Evolutionary conservation across 805 yeast genomes (phyloP), one percentile per base, ranked within the genome.

Genomic region (Yamadazyma phyllophila): DNA sequence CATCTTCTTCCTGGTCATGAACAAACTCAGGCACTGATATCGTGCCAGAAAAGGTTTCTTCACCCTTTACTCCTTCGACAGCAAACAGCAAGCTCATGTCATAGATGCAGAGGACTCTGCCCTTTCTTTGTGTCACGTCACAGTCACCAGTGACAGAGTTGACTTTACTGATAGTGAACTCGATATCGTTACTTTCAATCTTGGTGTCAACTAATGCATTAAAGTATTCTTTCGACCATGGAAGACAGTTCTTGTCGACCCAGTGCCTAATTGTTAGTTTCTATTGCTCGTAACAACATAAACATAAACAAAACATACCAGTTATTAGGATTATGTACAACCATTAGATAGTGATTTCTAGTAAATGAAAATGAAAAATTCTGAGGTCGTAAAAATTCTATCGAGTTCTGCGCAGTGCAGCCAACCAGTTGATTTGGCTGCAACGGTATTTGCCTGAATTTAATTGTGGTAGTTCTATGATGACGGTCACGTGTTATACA

Each of bases 41-140:
- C 6, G 71, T 70, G 39, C 80, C 85, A 17, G 58, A 54, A 36
- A 67, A 53, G 11, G 54, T 46, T 39, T 67, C 72, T n/a, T 71
- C 74, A 6, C 58, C 64, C 7, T 62, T 67, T 26, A 59, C 54
- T 11, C 78, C 73, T 31, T 61, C 57, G 15, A 81, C 69, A 8
- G 66, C 57, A 47, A 86, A 72, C 51, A 69, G 72, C 39, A 86
- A 61, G 37, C 69, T 67, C 73, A 86, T 60, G 58, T 87, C 95
- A 57, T 78, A 86, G 41, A 86, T 82, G 58, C 92, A 85, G 56
- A 81, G 77, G 20, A 83, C 88, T 63, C 82, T 84, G 7, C 92
- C 92, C 64, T 87, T 87, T 69, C 95, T 78, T 63, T 87, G 92
- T 16, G 88, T 82, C 11, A 87, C 91, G 56, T 86, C 87, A 55